Base-by-base conservation (phyloP, 1,284 basidiomycete species). In the Ganoderma sp. region DNA sequence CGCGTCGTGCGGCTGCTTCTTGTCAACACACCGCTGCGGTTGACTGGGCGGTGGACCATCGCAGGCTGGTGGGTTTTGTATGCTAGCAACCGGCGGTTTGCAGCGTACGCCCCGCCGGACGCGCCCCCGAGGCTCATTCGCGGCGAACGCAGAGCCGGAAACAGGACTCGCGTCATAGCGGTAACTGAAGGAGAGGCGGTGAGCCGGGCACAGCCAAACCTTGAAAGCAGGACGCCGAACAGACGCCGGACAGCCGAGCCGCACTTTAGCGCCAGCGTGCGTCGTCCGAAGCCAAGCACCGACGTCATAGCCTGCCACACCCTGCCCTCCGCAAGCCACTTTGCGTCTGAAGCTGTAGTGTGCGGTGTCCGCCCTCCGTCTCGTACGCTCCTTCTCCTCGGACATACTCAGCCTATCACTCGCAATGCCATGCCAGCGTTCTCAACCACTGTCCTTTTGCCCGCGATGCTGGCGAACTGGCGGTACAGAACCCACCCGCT, bases 31-130 rank as follows among this genome's bases (percentile, higher is more conserved):
- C 57, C 39, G 63, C 63, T 48, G 61, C 69, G 67, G 69, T 69
- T 61, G 71, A 52, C 66, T 52, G 58, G 59, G 64, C 68, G 72
- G 67, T 57, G 37, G 60, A 10, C 65, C 71, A 71, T 71, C 67
- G 69, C 63, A 58, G 63, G 45, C 59, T 69, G 63, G 60, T 69
- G 73, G 75, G 74, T 79, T 79, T 75, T 79, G 78, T 79, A 79
- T 67, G 45, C 22, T 60, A 66, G 10, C n/a, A 67, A 42, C 68
- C 67, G 66, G 60, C 64, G 71, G 71, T 75, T 73, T 73, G 74
- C 48, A 68, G 56, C 50, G 65, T 48, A 66, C 63, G 64, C 15
- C 67, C 64, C 70, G 61, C 74, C 75, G 73, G 67, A 64, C 64
- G 41, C 32, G 58, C 39, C 66, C 59, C 69, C 64, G 68, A 70